Evolutionary conservation across 768 basidiomycete species (phyloP), one percentile per base, ranked within the genome.

Genomic region (Peribolospora baueri): DNA sequence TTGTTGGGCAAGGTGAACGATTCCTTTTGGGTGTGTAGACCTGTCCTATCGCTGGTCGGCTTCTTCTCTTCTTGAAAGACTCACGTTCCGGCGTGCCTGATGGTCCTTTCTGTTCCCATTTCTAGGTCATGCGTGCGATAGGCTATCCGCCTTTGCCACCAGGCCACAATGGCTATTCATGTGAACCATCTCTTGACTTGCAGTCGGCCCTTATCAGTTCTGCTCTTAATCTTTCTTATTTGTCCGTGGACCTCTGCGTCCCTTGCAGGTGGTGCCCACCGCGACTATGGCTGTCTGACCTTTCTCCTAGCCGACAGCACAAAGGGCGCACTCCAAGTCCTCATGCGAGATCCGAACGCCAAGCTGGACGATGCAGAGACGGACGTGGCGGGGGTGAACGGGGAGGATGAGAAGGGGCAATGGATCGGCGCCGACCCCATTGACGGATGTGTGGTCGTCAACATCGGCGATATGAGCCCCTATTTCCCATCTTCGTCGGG

Each of bases 201-300:
- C 25, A 25, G 25, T 25, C 25, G 25, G 25, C 25, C 25, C 25
- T 25, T 25, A 25, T 25, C 25, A 25, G 25, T 25, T 25, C 25
- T 25, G 25, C 25, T 25, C 25, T 25, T 25, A 25, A 25, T 25
- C 25, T 25, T 25, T 25, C 25, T 25, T 25, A 25, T 25, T 25
- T 25, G 25, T 25, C 25, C 25, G 25, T 25, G 1, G 25, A 25
- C 25, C 25, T 25, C 25, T 25, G 25, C 25, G 25, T 25, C 25
- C 25, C 25, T 25, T 25, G 25, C 2, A 2, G 9, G 39, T 52
- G 11, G 2, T 53, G 7, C 25, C 42, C 46, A 40, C 66, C 83
- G 81, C 65, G 87, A 91, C 65, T 93, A 91, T 61, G 88, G 88
- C 37, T 88, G 84, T 67, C 66, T 85, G 59, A 90, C 87, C 79